Conservation (phyloP, 2,329 filamentous ascomycete species). For the Hypoxylon rubiginosum region DNA sequence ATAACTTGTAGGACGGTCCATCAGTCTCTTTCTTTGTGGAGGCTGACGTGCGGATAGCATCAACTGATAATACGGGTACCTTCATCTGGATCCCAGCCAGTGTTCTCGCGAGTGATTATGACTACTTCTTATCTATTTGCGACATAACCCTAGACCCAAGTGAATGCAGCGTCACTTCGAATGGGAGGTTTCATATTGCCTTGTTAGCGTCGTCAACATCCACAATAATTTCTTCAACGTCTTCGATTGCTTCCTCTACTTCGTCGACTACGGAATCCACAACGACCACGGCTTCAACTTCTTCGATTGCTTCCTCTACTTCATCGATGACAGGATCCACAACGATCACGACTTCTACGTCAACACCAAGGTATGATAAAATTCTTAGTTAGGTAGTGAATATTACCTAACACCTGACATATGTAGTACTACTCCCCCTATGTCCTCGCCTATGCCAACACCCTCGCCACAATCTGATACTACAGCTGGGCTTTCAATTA, state of each 20-base stretch:
- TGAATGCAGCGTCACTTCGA: neutral
- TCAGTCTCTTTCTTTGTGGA: too few relatives aligned
- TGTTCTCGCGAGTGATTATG: neutral
- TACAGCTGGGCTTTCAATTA: neutral
- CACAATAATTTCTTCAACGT: neutral
- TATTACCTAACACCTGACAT: neutral
- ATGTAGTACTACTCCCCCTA: neutral
- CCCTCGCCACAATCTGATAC: neutral
- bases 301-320: neutral
- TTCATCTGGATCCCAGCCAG: neutral
- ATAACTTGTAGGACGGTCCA: neutral
- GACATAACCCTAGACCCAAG: neutral
- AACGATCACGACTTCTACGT: neutral
- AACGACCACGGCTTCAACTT: neutral
- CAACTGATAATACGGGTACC: neutral
- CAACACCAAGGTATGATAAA: neutral
- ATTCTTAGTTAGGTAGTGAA: neutral
- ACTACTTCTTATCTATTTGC: constrained; percentile 3
- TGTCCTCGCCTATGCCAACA: neutral
- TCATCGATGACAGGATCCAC: neutral
- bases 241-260: neutral
- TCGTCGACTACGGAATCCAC: neutral
- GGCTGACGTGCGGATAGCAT: neutral
- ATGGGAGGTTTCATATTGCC: neutral
- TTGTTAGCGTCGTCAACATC: neutral